Conservation (phyloP, 192 early-diverging fungal genomes). For the Backusella psychrophila region DNA sequence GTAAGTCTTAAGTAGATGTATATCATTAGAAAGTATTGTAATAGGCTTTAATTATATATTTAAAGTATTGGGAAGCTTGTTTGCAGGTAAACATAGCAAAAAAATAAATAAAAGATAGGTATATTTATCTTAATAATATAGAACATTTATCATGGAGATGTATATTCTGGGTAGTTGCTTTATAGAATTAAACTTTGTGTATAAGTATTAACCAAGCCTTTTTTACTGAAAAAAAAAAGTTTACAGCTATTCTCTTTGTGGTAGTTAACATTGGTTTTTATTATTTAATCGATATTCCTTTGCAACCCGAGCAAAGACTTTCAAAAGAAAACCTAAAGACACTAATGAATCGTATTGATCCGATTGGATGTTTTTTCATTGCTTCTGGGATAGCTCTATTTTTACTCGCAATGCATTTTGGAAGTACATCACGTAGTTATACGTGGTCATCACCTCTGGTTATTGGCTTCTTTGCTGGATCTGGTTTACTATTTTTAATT, state of each 20-base stretch:
- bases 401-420: background rate
- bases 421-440: background rate
- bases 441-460: background rate
- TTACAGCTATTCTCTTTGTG: background rate
- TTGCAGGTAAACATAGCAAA: background rate
- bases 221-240: background rate
- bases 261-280: background rate
- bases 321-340: background rate
- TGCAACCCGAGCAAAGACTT: background rate
- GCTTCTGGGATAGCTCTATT: background rate
- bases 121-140: background rate
- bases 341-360: background rate
- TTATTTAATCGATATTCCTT: background rate
- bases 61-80: background rate
- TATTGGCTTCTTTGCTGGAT: background rate
- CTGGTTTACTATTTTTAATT: background rate
- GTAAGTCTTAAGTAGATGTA: background rate
- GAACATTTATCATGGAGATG: background rate
- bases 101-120: background rate
- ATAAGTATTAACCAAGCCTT: background rate
- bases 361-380: background rate
- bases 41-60: background rate
- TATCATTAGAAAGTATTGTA: background rate
- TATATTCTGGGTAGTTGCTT: background rate
- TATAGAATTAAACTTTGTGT: background rate